phyloP scores from a whole-genome alignment of 768 basidiomycete genomes.

The Flagelloscypha sp. region DNA sequence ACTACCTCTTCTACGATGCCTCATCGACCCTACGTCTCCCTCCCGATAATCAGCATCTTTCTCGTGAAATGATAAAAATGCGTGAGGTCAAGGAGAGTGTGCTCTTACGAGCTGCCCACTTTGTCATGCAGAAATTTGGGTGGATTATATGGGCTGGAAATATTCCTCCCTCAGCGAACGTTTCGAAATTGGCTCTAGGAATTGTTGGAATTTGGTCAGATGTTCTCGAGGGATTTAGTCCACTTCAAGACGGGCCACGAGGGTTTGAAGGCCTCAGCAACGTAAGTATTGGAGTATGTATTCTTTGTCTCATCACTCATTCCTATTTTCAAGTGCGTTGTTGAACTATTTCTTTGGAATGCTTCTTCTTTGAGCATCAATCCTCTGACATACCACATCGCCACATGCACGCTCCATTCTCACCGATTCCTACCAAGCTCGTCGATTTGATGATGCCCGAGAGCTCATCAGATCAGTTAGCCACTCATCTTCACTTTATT shows the following conservation, averaged over 20 bases:
- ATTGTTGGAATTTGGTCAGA: too few species aligned
- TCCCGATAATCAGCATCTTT: slow-evolving; percentile 49
- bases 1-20: slow-evolving; percentile 68
- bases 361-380: slow-evolving; percentile 75
- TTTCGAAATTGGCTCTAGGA: slow-evolving; percentile 78
- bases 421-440: slow-evolving; percentile 49
- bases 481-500: slow-evolving; percentile 54
- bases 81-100: slow-evolving; percentile 80
- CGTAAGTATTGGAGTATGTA: too few species aligned
- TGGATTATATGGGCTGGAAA: slow-evolving; percentile 79
- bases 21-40: slow-evolving; percentile 42
- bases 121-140: slow-evolving; percentile 89
- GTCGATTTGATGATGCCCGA: slow-evolving; percentile 62
- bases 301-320: too few species aligned
- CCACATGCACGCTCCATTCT: slow-evolving; percentile 53
- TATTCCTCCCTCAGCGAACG: slow-evolving; percentile 74
- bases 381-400: slow-evolving; percentile 67
- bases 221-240: too few species aligned
- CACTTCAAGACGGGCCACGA: too few species aligned
- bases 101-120: slow-evolving; percentile 63
- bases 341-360: slow-evolving; percentile 64
- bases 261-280: too few species aligned
- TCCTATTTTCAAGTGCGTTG: too few species aligned
- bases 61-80: too few species aligned
- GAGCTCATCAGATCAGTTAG: slow-evolving; percentile 61